phyloP scores from a whole-genome alignment of 78 protist species.

The Dictyostelium intermedium region DNA sequence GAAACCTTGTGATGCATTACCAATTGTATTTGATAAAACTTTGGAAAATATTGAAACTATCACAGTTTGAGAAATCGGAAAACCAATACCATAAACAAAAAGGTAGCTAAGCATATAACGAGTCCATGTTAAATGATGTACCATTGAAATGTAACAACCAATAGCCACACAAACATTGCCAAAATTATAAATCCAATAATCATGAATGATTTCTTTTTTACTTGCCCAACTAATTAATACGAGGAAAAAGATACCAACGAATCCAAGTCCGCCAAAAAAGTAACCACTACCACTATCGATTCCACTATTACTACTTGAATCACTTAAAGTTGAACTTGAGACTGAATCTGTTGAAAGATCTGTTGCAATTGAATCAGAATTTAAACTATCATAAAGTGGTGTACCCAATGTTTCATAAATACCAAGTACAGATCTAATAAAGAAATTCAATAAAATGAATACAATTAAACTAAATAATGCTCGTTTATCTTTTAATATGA shows the following conservation, averaged over 20 bases:
- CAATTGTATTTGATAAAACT: constrained; percentile 22
- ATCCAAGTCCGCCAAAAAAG: constrained; percentile 29
- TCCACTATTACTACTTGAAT: neutral
- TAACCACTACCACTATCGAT: neutral
- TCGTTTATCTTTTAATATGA: neutral
- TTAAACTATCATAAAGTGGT: constrained; percentile 1
- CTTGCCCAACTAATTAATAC: neutral
- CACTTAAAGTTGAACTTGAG: neutral
- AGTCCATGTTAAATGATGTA: neutral
- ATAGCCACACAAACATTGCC: neutral
- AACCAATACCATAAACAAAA: constrained; percentile 24
- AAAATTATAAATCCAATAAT: neutral
- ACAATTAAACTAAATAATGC: neutral
- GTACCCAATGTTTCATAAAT: constrained; percentile 40
- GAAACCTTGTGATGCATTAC: neutral
- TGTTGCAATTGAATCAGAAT: neutral
- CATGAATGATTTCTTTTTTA: neutral
- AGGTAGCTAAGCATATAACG: neutral
- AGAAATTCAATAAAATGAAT: constrained; percentile 4
- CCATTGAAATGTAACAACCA: constrained; percentile 1
- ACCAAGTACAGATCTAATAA: constrained; percentile 4
- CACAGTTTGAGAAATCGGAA: constrained; percentile 31
- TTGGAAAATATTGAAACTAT: constrained; percentile 38
- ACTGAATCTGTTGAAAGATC: neutral
- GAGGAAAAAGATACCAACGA: neutral